phyloP scores from a whole-genome alignment of 306 rosid genomes.

The Quercus wislizeni region DNA sequence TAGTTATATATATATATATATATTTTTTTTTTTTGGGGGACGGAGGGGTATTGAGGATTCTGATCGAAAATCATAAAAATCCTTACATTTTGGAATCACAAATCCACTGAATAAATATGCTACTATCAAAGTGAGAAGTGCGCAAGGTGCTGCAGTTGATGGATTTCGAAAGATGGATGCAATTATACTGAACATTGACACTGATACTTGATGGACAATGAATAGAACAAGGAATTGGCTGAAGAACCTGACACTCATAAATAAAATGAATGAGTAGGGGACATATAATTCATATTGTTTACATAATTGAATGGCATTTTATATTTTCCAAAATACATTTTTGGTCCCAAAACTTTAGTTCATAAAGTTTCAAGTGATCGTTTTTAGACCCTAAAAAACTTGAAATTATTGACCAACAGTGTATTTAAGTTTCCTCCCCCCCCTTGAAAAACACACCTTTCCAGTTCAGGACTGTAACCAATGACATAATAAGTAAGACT shows the following conservation, averaged over 20 bases:
- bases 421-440: no score
- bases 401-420: no score
- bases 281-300: neutral
- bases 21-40: no score
- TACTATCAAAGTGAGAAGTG: constrained; percentile 25
- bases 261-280: neutral
- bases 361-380: no score
- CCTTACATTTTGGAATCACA: constrained; percentile 47
- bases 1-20: neutral
- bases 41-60: no score
- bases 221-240: constrained; percentile 48
- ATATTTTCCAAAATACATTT: no score
- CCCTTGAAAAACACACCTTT: constrained; percentile 33
- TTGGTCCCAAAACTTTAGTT: no score
- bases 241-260: constrained; percentile 41
- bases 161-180: constrained; percentile 45
- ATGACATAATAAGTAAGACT: constrained; percentile 49
- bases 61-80: neutral
- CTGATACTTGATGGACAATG: constrained; percentile 39
- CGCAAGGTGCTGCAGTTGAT: constrained; percentile 31
- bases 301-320: neutral
- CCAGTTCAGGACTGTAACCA: constrained; percentile 59
- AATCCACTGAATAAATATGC: constrained; percentile 51
- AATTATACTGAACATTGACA: constrained; percentile 47
- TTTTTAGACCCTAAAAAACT: no score